phyloP scores from a whole-genome alignment of 768 basidiomycete species.

The Saitozyma podzolica region DNA sequence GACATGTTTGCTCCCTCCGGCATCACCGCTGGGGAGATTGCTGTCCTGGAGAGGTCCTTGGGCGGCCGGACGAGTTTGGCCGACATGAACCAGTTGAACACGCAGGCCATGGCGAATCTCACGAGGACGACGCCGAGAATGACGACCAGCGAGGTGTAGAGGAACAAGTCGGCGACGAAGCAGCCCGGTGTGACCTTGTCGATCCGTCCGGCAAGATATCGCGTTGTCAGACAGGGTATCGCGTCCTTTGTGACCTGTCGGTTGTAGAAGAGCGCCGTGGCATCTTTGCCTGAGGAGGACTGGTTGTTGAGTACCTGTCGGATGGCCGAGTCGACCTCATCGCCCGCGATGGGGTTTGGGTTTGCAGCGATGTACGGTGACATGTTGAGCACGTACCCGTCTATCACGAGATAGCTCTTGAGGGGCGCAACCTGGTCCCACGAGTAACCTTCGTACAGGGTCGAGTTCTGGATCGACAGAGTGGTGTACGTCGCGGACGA shows the following conservation, averaged over 20 bases:
- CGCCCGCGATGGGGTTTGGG: conserved; percentile 65
- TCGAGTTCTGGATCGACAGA: conserved; percentile 69
- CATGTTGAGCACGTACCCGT: conserved; percentile 92
- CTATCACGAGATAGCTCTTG: conserved; percentile 77
- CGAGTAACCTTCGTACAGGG: conserved; percentile 75
- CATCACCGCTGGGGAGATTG: conserved; percentile 91
- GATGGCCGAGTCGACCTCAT: conserved; percentile 78
- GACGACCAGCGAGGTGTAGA: conserved; percentile 86
- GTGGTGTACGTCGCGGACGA: conserved; percentile 62
- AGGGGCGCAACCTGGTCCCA: conserved; percentile 83
- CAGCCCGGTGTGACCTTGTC: conserved; percentile 97
- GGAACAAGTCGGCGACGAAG: conserved; percentile 82
- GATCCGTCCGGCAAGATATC: conserved; percentile 91
- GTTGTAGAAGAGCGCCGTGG: conserved; percentile 80
- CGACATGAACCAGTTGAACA: conserved; percentile 96
- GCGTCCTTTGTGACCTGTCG: conserved; percentile 65
- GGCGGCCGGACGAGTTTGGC: conserved; percentile 76
- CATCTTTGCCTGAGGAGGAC: conserved; percentile 72
- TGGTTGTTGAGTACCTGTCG: conserved; percentile 65
- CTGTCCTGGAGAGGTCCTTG: conserved; percentile 72
- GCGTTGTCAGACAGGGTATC: conserved; percentile 74
- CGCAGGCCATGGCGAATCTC: conserved; percentile 91
- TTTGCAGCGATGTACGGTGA: conserved; percentile 78
- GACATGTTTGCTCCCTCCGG: conserved; percentile 93
- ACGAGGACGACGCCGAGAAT: conserved; percentile 86